Evolutionary conservation across 495 filamentous ascomycete species (phyloP), one percentile per base, ranked within the genome.

Genomic region (Penicillium riverlandense): DNA sequence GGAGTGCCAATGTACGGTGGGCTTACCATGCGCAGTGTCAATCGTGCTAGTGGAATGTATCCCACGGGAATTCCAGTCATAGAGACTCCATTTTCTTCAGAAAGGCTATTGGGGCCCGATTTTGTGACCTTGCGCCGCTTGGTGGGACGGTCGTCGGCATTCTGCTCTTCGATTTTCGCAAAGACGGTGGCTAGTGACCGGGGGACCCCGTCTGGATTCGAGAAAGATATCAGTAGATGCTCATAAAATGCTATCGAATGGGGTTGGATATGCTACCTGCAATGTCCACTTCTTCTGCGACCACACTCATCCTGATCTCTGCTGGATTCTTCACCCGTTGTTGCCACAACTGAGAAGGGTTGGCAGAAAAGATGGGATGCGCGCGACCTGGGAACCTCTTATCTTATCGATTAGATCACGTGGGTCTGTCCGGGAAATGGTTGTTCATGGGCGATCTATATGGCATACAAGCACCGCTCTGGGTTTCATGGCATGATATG

Each of bases 111-210:
- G n/a, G 44, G 28, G 4, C 38, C 43, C 14, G 51, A 37, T 34
- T 55, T 49, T 9, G 35, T 7, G 30, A 61, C 22, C 45, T 68
- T 73, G 47, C 63, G 66, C 35, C 69, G 66, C 52, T 73, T 73
- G 16, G 32, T 53, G 8, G 50, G 54, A 45, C 37, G 61, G 8
- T 40, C 48, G 38, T 61, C 43, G 28, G 16, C 30, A 22, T 55
- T 47, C 2, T 33, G 30, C 22, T 40, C 39, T 13, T 45, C 45
- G 29, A 1, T 45, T 40, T 52, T 52, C 41, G 47, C 41, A 38
- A 66, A 47, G 36, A 54, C 49, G 38, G 52, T 37, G 41, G 47
- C 52, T 30, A 71, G 39, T 38, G 50, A 49, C 47, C 45, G 29
- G 15, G 60, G 57, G 14, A 57, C 47, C n/a, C 44, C 27, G 16